Evolutionary conservation across 108 stramenopile species (phyloP).

Genomic region (Stephanodiscus minutulus): DNA sequence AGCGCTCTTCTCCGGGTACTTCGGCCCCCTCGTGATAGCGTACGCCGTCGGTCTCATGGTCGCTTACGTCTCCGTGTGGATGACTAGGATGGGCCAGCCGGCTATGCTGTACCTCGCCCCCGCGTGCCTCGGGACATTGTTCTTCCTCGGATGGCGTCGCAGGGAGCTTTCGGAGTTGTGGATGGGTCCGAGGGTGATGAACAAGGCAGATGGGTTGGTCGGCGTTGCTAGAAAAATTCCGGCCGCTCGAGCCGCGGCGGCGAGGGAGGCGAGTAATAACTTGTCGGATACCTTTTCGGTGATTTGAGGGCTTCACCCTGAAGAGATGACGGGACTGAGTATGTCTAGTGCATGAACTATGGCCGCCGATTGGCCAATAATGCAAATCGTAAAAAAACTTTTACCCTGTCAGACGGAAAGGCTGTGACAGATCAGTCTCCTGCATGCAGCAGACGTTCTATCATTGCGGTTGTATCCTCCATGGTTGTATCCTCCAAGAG

Average conservation of each 20-base stretch:
- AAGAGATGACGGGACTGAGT: too few species aligned
- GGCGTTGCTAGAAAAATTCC: slow-evolving; percentile 37
- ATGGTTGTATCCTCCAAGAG: too few species aligned
- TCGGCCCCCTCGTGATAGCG: slow-evolving; percentile 73
- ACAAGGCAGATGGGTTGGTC: slow-evolving; percentile 61
- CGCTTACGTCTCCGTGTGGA: slow-evolving; percentile 89
- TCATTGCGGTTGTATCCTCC: too few species aligned
- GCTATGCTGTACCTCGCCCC: slow-evolving; percentile 93
- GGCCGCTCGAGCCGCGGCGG: slow-evolving; percentile 12
- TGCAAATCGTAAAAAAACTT: too few species aligned
- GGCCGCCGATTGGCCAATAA: too few species aligned
- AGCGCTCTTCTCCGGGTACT: slow-evolving; percentile 62
- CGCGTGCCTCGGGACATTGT: slow-evolving; percentile 82
- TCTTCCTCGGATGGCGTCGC: slow-evolving; percentile 57
- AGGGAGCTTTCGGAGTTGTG: slow-evolving; percentile 74
- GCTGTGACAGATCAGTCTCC: too few species aligned
- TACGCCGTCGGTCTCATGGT: slow-evolving; percentile 88
- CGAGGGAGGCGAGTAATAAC: slow-evolving; percentile 28
- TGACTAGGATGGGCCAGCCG: slow-evolving; percentile 88
- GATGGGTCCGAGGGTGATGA: slow-evolving; percentile 72
- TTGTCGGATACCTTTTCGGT: slow-evolving; percentile 34
- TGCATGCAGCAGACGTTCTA: too few species aligned
- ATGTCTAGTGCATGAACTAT: too few species aligned
- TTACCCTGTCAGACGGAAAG: too few species aligned
- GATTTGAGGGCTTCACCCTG: neutral